Evolutionary conservation across 495 filamentous ascomycete genomes (phyloP).

Genomic region (Bryoglossum gracile): DNA sequence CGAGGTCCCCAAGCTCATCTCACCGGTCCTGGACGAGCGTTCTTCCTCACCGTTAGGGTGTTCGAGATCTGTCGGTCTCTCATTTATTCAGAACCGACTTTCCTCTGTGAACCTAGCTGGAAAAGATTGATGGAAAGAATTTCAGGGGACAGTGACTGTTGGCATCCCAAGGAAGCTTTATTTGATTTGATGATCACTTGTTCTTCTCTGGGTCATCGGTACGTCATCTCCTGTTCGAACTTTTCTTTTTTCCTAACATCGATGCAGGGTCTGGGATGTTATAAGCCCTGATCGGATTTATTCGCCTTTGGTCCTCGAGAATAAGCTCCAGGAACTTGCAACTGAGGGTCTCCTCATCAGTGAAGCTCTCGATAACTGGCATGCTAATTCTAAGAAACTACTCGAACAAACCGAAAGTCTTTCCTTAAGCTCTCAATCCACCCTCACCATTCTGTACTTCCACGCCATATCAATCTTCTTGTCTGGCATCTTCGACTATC

Average conservation of each 20-base stretch:
- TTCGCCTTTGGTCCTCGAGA: not conserved
- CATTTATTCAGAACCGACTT: conserved; percentile 12
- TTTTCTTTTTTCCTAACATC: not conserved
- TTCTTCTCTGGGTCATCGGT: conserved; percentile 12
- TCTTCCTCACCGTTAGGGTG: conserved; percentile 17
- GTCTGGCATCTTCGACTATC: conserved; percentile 20
- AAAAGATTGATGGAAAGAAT: conserved; percentile 4
- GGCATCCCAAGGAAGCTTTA: conserved; percentile 20
- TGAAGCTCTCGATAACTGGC: conserved; percentile 3
- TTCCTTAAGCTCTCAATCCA: not conserved
- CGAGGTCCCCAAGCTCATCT: conserved; percentile 8
- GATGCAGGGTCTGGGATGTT: no score
- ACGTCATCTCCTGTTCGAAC: not conserved
- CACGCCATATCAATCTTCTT: conserved; percentile 17
- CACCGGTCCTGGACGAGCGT: conserved; percentile 3
- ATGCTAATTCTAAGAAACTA: not conserved
- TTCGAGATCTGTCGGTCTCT: conserved; percentile 19
- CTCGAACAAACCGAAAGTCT: no score
- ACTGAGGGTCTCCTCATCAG: conserved; percentile 7
- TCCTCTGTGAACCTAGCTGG: conserved; percentile 13
- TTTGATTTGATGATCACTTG: conserved; percentile 18
- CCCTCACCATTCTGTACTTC: conserved; percentile 14
- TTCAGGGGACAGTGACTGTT: not conserved
- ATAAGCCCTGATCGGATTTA: no score
- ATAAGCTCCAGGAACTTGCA: not conserved